Evolutionary conservation across 2,329 filamentous ascomycete species (phyloP), one percentile per base, ranked within the genome.

Genomic region (Fusarium ramigenum): DNA sequence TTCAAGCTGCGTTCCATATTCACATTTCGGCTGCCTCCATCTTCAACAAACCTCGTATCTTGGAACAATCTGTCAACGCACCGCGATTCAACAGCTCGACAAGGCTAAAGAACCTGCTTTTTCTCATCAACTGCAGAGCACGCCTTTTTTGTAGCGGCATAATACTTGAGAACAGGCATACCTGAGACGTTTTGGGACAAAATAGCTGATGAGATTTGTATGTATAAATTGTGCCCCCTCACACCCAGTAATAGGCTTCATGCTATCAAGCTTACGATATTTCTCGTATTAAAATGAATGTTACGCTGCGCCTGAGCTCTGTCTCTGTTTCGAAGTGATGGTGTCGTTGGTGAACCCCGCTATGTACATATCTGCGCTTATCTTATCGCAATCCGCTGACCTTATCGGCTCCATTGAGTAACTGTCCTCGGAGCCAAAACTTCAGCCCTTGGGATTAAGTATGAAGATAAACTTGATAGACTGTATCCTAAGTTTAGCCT

Each of bases 241-340:
- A 9, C 2, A 9, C 1, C 4, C 16, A 19, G 9, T 4, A 5
- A 1, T 1, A 34, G 6, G 16, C 8, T 4, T 23, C 11, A 34
- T 50, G 0, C 21, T 34, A 10, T 23, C 8, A 5, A 1, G 0
- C 4, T 3, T 0, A 8, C 8, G 10, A 12, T 4, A 6, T 16
- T 11, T 8, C 7, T 4, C 0, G 2, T 9, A 4, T n/a, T 3
- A 9, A 12, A 25, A 53, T 7, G 0, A 4, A 34, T 5, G 16
- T 34, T 50, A 11, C 11, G 49, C 16, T 16, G 12, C 7, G 0
- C 7, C 21, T 12, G 3, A 37, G 14, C 7, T 39, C 14, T 5
- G 19, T 28, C 34, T 28, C 34, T 21, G 2, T 21, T 21, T 9
- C 23, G 18, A 21, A 21, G 32, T 21, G 16, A 25, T 2, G 11